Evolutionary conservation across 768 basidiomycete genomes (phyloP).

Genomic region (Xerocomus spinulosus): DNA sequence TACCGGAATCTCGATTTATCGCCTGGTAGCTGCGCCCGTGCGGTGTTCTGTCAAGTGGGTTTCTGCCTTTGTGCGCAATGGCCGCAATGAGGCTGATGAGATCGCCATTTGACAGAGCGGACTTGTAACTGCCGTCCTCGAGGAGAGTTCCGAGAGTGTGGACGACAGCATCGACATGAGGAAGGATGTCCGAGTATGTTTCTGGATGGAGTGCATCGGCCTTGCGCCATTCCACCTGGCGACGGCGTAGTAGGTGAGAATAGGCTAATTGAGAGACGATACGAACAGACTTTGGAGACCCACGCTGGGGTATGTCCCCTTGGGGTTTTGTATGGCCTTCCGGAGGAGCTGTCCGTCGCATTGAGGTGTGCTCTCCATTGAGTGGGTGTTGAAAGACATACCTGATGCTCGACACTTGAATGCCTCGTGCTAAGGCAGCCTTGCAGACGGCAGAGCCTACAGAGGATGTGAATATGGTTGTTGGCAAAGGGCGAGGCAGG

Average conservation of each 20-base stretch:
- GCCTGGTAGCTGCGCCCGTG: slow-evolving; percentile 59
- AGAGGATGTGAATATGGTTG: slow-evolving; percentile 2
- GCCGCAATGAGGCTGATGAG: slow-evolving; percentile 47
- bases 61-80: slow-evolving; percentile 40
- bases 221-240: slow-evolving; percentile 81
- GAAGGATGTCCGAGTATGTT: slow-evolving; percentile 65
- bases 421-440: slow-evolving; percentile 77
- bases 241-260: slow-evolving; percentile 5
- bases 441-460: slow-evolving; percentile 91
- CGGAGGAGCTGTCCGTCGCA: slow-evolving; percentile 63
- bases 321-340: slow-evolving; percentile 78
- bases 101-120: slow-evolving; percentile 57
- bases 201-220: slow-evolving; percentile 79
- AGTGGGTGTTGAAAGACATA: slow-evolving; percentile 23
- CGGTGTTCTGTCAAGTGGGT: slow-evolving; percentile 56
- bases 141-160: slow-evolving; percentile 92
- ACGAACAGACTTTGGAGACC: slow-evolving; percentile 65
- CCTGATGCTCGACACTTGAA: slow-evolving; percentile 90
- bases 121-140: slow-evolving; percentile 79
- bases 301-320: slow-evolving; percentile 89
- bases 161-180: slow-evolving; percentile 70
- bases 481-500: not conserved
- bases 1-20: slow-evolving; percentile 89
- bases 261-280: slow-evolving; percentile 1
- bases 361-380: not conserved